These are phyloP conservation scores for Cytospora paraplurivora DNA, from an alignment of 2,329 filamentous ascomycete genomes.

Conservation along the genomic window DNA sequence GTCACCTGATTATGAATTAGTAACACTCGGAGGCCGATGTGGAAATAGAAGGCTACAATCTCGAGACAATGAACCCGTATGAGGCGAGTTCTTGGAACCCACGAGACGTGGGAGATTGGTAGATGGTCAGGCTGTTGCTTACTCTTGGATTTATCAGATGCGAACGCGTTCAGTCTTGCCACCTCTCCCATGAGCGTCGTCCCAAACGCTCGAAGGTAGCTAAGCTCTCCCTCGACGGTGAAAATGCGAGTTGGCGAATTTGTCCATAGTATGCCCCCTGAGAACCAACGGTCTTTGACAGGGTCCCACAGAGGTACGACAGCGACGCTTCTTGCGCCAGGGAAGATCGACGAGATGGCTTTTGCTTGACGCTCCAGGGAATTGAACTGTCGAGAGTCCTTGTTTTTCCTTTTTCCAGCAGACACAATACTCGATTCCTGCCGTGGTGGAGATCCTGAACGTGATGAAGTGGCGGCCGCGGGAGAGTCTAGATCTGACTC, in stretches of 20 bases:
- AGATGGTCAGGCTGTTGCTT: background rate
- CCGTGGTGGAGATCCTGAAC: background rate
- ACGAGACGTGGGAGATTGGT: background rate
- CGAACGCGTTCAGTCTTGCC: conserved; percentile 44
- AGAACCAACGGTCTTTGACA: conserved; percentile 29
- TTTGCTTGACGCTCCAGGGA: conserved; percentile 22
- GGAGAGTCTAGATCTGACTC: conserved; percentile 5
- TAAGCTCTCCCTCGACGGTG: conserved; percentile 45
- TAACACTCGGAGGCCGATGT: background rate
- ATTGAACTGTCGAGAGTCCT: conserved; percentile 36
- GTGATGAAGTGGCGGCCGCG: background rate
- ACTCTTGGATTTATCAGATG: conserved; percentile 46
- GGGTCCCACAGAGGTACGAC: conserved; percentile 53
- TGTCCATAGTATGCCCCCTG: conserved; percentile 26
- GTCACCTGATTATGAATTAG: conserved; percentile 40
- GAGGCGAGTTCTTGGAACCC: background rate
- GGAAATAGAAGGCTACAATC: background rate
- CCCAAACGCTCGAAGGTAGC: conserved; percentile 49
- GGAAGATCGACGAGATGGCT: conserved; percentile 35
- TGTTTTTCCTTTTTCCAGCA: conserved; percentile 32
- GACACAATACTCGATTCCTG: background rate
- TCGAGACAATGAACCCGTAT: background rate
- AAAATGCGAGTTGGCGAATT: background rate
- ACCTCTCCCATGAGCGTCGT: conserved; percentile 60
- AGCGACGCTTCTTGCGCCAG: conserved; percentile 48